Base-by-base conservation (phyloP, 495 filamentous ascomycete genomes). In the Pseudotulostoma volvatum region DNA sequence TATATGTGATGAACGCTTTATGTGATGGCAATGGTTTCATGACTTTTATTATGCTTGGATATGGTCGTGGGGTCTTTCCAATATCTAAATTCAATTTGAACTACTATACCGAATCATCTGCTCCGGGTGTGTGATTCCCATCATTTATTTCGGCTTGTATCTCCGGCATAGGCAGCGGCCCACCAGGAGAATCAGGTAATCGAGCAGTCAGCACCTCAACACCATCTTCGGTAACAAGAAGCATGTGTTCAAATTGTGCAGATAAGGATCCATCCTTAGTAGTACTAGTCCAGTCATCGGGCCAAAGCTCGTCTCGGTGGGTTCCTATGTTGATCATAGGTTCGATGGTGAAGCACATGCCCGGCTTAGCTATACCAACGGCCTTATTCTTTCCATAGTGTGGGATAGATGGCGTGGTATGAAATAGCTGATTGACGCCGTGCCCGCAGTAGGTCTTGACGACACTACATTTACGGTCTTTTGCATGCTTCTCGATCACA, bases 341-440 rank as follows among this genome's bases (percentile, higher is more conserved):
- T 60, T 93, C 84, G 42, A 93, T 92, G 1, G 85, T 92, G 42
- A 93, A 93, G 45, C 80, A 86, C 85, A 92, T 90, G 21, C 85
- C 84, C 4, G 76, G 71, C 60, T 90, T 88, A 31, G 83, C 84
- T 14, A 74, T 73, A 31, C 84, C 84, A 0, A 90, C 79, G 0
- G 84, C 84, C 71, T 90, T 93, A 56, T 92, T 93, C 59, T 83
- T 87, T 20, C 68, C 81, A 47, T 92, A 93, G 55, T 93, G 84
- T 2, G 85, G 84, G 11, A 93, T 70, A 51, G 84, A 88, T 9
- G 84, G 84, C 8, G 81, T 71, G 51, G 73, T 75, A 57, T 93
- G 84, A 68, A 93, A 93, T 25, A 87, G 59, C 30, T 67, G 74
- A 55, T 90, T 87, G 59, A 93, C 77, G 40, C 84, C 84, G 53